Percentiles rank a stretch among this genome's conserved stretches.
Conservation (phyloP, 306 rosid genomes). For the Prunus mongolica region DNA sequence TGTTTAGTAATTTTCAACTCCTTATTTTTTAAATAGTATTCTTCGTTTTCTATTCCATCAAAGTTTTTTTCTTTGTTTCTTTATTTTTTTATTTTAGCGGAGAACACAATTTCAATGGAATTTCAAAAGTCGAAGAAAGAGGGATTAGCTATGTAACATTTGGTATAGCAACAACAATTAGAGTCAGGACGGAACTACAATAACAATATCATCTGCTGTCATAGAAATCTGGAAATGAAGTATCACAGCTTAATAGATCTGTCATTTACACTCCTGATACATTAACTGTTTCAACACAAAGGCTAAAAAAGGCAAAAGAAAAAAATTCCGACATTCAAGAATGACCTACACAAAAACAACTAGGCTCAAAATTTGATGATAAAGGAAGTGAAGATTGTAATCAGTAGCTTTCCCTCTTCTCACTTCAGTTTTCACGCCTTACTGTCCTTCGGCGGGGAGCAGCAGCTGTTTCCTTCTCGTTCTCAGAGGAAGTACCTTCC, state of each 20-base stretch:
- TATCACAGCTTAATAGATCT: slow-evolving; percentile 10
- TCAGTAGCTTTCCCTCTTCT: background rate
- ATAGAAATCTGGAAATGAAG: background rate
- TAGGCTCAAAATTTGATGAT: slow-evolving; percentile 16
- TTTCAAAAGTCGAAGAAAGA: too few relatives aligned
- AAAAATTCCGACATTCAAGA: background rate
- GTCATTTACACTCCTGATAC: slow-evolving; percentile 21
- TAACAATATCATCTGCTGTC: background rate
- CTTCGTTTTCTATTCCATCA: too few relatives aligned
- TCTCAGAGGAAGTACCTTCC: slow-evolving; percentile 45
- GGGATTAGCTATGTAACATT: too few relatives aligned
- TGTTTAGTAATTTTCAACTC: too few relatives aligned
- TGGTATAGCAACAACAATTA: background rate
- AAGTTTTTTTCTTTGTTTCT: too few relatives aligned
- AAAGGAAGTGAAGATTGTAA: background rate
- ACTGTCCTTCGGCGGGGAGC: slow-evolving; percentile 60
- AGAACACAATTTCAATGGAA: too few relatives aligned
- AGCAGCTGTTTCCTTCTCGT: slow-evolving; percentile 45
- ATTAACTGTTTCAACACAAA: slow-evolving; percentile 14
- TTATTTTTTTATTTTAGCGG: too few relatives aligned
- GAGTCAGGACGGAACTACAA: too few relatives aligned
- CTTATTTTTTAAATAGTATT: too few relatives aligned
- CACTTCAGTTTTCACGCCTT: slow-evolving; percentile 59
- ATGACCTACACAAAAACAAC: slow-evolving; percentile 13
- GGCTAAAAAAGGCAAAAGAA: background rate